Base-by-base conservation (phyloP, 805 yeast species). In the Jamesozyma lodderae region DNA sequence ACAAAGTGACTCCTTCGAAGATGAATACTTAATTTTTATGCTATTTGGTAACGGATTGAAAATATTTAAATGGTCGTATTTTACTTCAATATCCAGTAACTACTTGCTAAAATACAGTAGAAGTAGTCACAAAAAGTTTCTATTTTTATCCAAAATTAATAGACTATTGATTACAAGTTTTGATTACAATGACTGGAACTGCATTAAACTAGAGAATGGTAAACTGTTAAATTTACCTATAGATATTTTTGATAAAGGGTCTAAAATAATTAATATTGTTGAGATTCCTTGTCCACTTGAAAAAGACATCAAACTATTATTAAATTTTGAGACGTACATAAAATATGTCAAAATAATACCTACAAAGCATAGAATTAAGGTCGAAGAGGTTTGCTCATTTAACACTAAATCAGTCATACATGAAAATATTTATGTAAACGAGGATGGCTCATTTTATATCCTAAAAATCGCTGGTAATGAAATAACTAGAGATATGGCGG, bases 201-300 rank as follows among this genome's bases (percentile, higher is more conserved):
- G 55, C 35, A 33, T 53, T 16, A 56, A 54, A 35, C 33, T 55
- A 19, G 45, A 43, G 5, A 53, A 52, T 34, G 61, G 62, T 6
- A 55, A 50, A 38, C 32, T 43, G 1, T 34, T 53, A 29, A 18
- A 47, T 2, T 37, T 57, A 16, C 43, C 49, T 33, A 39, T 16
- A 35, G 13, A 40, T 42, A 8, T 42, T 52, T 6, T 51, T 4
- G 37, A 41, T 4, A 16, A 36, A 10, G 29, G 33, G 13, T 34
- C 23, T 18, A 28, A 31, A 13, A 28, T 51, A 6, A 15, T 35
- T 3, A 42, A 42, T 32, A 39, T 48, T 4, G 41, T 46, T 2
- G 54, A 48, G 34, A 15, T 43, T 3, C 26, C 37, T 14, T 25
- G 33, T 7, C 14, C 20, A 11, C 20, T 15, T 8, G 23, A 27